Percentiles rank a stretch among this genome's conserved stretches.
Conservation (phyloP, 2,329 filamentous ascomycete genomes). For the Magnaporthales sp. region DNA sequence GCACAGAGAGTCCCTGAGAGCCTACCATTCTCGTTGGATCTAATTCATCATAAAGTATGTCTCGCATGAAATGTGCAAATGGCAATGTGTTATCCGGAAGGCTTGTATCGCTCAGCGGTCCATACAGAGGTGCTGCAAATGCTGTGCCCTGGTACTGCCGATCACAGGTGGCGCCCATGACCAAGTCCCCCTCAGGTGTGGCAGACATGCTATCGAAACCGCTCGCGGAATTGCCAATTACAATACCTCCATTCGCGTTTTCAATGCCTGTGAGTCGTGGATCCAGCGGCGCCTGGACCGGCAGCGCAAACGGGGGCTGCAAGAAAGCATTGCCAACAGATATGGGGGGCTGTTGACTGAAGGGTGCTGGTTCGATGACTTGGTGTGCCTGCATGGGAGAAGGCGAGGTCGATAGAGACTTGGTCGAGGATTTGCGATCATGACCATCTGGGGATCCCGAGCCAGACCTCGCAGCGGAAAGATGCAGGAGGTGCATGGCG, state of each 20-base stretch:
- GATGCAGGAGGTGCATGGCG: slow-evolving; percentile 33
- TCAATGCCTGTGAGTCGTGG: neutral
- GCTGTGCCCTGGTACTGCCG: neutral
- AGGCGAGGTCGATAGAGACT: neutral
- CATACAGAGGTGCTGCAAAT: too few relatives aligned
- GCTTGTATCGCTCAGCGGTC: neutral
- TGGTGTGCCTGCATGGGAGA: neutral
- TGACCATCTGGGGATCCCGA: neutral
- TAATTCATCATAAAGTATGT: slow-evolving; percentile 39
- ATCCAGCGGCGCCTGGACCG: neutral
- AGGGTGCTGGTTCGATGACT: neutral
- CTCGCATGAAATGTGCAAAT: slow-evolving; percentile 42
- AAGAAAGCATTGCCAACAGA: neutral
- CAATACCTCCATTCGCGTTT: neutral
- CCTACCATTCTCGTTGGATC: slow-evolving; percentile 25
- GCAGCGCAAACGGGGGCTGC: neutral
- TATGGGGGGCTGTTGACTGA: neutral
- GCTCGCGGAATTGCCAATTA: neutral
- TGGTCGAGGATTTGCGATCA: neutral
- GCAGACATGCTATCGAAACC: neutral
- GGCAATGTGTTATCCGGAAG: slow-evolving; percentile 19
- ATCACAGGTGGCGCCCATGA: neutral
- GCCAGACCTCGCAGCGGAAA: slow-evolving; percentile 22
- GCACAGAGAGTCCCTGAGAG: slow-evolving; percentile 31
- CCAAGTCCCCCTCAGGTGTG: neutral